Evolutionary conservation across 768 basidiomycete genomes (phyloP).

Genomic region (Suillus weaverae): DNA sequence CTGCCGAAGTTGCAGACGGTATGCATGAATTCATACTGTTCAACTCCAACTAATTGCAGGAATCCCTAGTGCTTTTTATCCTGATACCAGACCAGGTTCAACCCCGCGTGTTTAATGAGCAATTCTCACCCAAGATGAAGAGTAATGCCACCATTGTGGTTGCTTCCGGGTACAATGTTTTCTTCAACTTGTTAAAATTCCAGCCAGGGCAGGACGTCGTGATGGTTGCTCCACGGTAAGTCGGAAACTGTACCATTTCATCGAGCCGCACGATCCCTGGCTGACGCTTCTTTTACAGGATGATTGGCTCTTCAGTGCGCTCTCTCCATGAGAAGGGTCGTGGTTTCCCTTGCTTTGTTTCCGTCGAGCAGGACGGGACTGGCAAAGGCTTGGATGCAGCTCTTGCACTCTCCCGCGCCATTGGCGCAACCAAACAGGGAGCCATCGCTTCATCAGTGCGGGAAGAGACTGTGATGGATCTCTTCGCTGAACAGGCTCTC

Average conservation of each 20-base stretch:
- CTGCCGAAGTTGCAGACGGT: conserved; percentile 58
- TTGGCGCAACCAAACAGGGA: conserved; percentile 63
- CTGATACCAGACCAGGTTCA: conserved; percentile 67
- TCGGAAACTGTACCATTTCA: neutral
- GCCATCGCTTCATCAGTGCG: conserved; percentile 62
- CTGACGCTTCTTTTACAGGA: conserved; percentile 35
- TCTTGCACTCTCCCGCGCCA: conserved; percentile 54
- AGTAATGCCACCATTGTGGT: conserved; percentile 49
- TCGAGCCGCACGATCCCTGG: neutral
- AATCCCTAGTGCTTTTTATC: conserved; percentile 52
- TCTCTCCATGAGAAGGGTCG: conserved; percentile 58
- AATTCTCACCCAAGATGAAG: conserved; percentile 52
- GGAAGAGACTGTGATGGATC: conserved; percentile 66
- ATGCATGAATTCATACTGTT: conserved; percentile 11
- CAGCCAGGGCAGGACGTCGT: conserved; percentile 55
- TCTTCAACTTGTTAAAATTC: conserved; percentile 58
- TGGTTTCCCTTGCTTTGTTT: conserved; percentile 66
- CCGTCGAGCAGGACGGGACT: conserved; percentile 61
- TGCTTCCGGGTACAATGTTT: conserved; percentile 67
- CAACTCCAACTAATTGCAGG: conserved; percentile 1
- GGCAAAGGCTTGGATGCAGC: conserved; percentile 46
- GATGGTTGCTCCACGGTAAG: conserved; percentile 65
- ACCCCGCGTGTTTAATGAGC: conserved; percentile 59
- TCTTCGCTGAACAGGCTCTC: conserved; percentile 64
- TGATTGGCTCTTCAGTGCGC: conserved; percentile 68